Conservation (phyloP, 305 asterid species). For the Plantago coronopus region DNA sequence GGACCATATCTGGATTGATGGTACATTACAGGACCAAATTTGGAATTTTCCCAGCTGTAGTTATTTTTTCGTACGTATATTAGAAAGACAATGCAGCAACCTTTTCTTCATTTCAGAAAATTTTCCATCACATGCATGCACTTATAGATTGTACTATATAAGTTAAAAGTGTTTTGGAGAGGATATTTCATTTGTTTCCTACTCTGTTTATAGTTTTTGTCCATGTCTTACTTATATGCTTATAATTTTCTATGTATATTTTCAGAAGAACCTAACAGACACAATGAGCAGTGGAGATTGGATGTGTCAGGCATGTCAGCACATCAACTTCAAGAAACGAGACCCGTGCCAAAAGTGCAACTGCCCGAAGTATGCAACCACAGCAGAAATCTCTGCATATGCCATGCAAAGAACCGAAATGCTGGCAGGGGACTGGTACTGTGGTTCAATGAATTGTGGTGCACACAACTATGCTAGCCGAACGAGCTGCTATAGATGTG, state of each 20-base stretch:
- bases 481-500: constrained; percentile 13
- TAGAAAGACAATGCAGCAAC: background rate
- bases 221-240: no score
- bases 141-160: background rate
- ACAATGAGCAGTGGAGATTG: constrained; percentile 60
- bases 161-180: background rate
- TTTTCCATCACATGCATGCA: background rate
- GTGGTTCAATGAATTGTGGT: constrained; percentile 58
- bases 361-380: constrained; percentile 62
- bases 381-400: constrained; percentile 42
- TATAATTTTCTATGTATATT: background rate
- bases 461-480: constrained; percentile 88
- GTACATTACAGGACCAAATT: no score
- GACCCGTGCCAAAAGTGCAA: constrained; percentile 74
- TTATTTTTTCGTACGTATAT: no score
- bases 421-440: constrained; percentile 90
- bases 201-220: no score
- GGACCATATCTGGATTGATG: no score
- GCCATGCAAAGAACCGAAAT: constrained; percentile 35
- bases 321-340: constrained; percentile 71
- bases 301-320: constrained; percentile 86
- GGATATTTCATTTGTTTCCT: background rate
- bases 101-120: background rate
- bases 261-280: background rate
- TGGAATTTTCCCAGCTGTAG: no score